These are phyloP conservation scores for Erythrobasidium hasegawianum DNA, from an alignment of 1,284 basidiomycete species.

Conservation along the genomic window DNA sequence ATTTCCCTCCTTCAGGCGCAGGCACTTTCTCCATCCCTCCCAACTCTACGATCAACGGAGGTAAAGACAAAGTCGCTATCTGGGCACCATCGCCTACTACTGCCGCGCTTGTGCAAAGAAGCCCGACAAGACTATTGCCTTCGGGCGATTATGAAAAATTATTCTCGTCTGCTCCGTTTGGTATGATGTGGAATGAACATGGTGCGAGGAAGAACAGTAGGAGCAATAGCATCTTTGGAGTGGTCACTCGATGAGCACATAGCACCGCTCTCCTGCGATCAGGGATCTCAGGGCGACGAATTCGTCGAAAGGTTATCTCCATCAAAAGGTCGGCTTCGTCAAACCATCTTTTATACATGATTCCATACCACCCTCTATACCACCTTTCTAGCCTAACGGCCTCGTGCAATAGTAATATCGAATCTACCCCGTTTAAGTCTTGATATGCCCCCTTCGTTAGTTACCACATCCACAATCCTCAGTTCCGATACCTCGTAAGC, in stretches of 20 bases:
- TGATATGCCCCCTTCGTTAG: no score
- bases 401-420: no score
- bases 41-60: slow-evolving; percentile 5
- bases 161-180: slow-evolving; percentile 29
- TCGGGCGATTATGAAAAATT: slow-evolving; percentile 16
- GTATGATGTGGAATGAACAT: slow-evolving; percentile 7
- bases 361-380: no score
- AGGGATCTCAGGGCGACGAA: no score
- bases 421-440: no score
- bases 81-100: not conserved
- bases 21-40: slow-evolving; percentile 10
- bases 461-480: no score
- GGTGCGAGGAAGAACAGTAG: slow-evolving; percentile 3
- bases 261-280: no score
- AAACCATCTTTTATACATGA: no score
- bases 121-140: slow-evolving; percentile 11
- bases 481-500: no score
- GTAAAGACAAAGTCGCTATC: not conserved
- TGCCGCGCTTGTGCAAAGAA: not conserved
- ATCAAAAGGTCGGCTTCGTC: no score
- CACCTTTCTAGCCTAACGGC: no score
- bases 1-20: not conserved
- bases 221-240: slow-evolving; percentile 23
- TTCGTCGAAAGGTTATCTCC: no score
- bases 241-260: slow-evolving; percentile 8